Evolutionary conservation across 2,329 filamentous ascomycete species (phyloP).

Genomic region (Microdochium bolleyi): DNA sequence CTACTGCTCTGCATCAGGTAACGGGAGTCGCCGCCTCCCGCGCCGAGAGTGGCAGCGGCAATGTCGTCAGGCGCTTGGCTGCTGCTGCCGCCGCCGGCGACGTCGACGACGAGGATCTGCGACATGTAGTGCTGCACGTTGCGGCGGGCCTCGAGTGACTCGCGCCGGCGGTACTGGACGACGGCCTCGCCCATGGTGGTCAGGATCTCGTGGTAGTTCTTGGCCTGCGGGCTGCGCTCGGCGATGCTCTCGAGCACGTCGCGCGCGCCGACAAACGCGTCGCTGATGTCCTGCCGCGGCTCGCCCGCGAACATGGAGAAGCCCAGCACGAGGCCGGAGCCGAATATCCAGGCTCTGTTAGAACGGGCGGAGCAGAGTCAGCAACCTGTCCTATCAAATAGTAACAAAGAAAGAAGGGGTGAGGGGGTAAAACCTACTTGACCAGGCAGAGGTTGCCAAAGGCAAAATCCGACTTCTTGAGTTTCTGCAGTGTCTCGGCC

Average conservation of each 20-base stretch:
- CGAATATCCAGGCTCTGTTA: slow-evolving; percentile 45
- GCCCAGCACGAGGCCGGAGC: slow-evolving; percentile 47
- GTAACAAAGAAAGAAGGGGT: background rate
- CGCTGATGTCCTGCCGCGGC: slow-evolving; percentile 33
- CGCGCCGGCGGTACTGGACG: slow-evolving; percentile 23
- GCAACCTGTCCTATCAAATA: background rate
- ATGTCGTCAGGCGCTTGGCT: background rate
- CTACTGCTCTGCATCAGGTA: background rate
- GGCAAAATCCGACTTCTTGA: slow-evolving; percentile 32
- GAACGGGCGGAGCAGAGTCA: background rate
- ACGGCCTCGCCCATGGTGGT: slow-evolving; percentile 36
- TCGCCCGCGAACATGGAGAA: slow-evolving; percentile 44
- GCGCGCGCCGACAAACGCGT: slow-evolving; percentile 40
- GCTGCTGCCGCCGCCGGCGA: background rate
- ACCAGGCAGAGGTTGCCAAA: slow-evolving; percentile 50
- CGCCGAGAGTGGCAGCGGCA: background rate
- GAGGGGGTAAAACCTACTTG: slow-evolving; percentile 35
- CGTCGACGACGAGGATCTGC: background rate
- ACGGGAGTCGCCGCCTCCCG: background rate
- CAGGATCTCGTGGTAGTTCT: slow-evolving; percentile 49
- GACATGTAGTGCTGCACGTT: background rate
- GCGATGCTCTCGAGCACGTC: slow-evolving; percentile 40
- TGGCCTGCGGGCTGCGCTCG: slow-evolving; percentile 43
- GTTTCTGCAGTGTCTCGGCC: slow-evolving; percentile 43
- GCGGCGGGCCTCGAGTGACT: background rate